Evolutionary conservation across 306 rosid species (phyloP), one percentile per base, ranked within the genome.

Genomic region (Cucurbita argyrosperma): DNA sequence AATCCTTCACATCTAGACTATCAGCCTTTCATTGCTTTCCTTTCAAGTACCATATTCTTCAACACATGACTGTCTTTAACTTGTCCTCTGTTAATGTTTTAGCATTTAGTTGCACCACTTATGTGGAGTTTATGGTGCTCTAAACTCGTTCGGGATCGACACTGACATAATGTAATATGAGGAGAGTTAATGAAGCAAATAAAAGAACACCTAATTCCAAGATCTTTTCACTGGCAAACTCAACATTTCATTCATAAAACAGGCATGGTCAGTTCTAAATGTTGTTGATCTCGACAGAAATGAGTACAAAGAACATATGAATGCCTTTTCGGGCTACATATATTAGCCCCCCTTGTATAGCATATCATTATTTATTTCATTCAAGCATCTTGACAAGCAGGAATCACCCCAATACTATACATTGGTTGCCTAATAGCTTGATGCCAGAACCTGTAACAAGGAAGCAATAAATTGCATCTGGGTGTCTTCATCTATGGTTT

Each of bases 381-480:
- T 72, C 15, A 40, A 74, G 42, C 76, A 73, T 7, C 43, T 40
- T 40, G 43, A 40, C 7, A 40, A 40, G 7, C 43, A 40, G 43
- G 43, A 5, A 73, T 43, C 54, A 72, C 63, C 21, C 54, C 72
- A 21, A 67, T 67, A 51, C 71, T 65, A 66, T 68, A 68, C 74
- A 68, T 18, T 21, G 42, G 43, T n/a, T 10, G 37, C 37, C 67
- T 46, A 70, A 86, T 84, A 86, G 57, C 76, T 58, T 80, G 77
- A 67, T 68, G 92, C 82, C 91, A 95, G 91, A 57, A 80, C 86
- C 85, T 89, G 97, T 82, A 95, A 74, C 90, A 95, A 84, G 74
- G 96, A 87, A 73, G 99, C 92, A 81, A 85, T 83, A 73, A 95
- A 91, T 77, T 83, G 84, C 99, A 95, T 91, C 82, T 95, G 99